phyloP scores from a whole-genome alignment of 2,329 filamentous ascomycete genomes.

The Verticillium isaacii region DNA sequence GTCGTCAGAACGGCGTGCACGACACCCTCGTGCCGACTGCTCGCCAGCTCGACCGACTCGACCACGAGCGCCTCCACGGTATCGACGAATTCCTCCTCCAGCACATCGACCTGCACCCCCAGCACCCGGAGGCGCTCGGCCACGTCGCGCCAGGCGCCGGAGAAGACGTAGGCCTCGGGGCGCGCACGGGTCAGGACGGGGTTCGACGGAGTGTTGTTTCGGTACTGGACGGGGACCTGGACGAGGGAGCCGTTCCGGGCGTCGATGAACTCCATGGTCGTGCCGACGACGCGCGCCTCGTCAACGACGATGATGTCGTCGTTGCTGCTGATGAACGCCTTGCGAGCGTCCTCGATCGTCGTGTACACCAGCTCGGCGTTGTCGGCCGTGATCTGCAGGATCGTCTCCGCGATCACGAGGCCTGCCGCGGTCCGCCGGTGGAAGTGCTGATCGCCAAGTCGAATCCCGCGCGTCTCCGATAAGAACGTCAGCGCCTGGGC shows the following conservation, averaged over 20 bases:
- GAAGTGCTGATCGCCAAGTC: conserved; percentile 10
- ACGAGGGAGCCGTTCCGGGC: conserved; percentile 3
- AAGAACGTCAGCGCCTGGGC: conserved; percentile 6
- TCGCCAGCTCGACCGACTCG: background rate
- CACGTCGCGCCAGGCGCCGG: conserved; percentile 3
- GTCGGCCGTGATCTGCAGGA: conserved; percentile 5
- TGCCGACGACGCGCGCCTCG: background rate
- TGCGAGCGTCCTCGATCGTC: conserved; percentile 7
- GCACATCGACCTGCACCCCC: conserved; percentile 3
- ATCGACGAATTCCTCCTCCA: background rate
- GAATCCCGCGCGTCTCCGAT: conserved; percentile 8
- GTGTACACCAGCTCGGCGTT: conserved; percentile 6
- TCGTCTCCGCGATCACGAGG: conserved; percentile 1
- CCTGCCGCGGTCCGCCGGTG: conserved; percentile 5
- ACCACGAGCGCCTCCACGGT: conserved; percentile 3
- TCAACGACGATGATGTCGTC: conserved; percentile 9
- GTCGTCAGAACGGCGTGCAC: conserved; percentile 2
- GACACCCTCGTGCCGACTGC: conserved; percentile 5
- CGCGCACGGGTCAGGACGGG: conserved; percentile 3
- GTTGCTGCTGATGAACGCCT: conserved; percentile 2
- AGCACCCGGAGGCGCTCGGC: conserved; percentile 7
- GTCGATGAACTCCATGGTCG: conserved; percentile 5
- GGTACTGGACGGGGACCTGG: conserved; percentile 6
- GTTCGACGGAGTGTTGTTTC: conserved; percentile 8
- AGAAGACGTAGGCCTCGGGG: conserved; percentile 9